Percentiles rank a stretch among this genome's conserved stretches.
These are phyloP conservation scores for Lasiodiplodia sp. DNA, from an alignment of 2,329 filamentous ascomycete genomes.

Conservation along the genomic window DNA sequence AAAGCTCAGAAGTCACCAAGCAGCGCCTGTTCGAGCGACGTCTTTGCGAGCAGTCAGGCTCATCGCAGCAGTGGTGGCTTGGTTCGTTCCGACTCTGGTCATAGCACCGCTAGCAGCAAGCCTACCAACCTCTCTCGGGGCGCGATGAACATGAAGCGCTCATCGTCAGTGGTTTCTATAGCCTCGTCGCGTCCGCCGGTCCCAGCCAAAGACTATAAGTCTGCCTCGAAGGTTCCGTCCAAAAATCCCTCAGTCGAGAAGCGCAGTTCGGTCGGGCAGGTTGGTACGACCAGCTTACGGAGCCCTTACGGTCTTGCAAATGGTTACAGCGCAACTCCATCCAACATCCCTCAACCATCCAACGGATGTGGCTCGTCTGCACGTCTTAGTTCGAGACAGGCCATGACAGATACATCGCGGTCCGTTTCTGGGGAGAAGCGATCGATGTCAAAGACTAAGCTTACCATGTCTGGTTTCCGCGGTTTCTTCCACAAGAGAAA, in stretches of 20 bases:
- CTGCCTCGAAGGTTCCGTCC: not conserved
- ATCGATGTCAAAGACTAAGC: conserved; percentile 16
- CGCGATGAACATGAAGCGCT: not conserved
- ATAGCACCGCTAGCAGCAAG: not conserved
- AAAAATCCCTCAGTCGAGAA: not conserved
- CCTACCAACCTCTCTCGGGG: not conserved
- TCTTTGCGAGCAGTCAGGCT: not conserved
- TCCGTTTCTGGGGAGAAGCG: conserved; percentile 7
- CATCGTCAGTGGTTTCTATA: conserved; percentile 5
- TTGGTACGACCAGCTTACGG: not conserved
- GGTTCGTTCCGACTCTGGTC: conserved; percentile 5
- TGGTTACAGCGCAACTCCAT: conserved; percentile 13
- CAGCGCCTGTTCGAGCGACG: not conserved
- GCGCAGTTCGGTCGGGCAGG: not conserved
- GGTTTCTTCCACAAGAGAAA: conserved; percentile 25
- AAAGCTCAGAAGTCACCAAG: not conserved
- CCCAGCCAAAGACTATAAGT: conserved; percentile 11
- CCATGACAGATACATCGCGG: conserved; percentile 1
- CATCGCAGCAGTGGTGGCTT: not conserved
- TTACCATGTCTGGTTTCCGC: conserved; percentile 26
- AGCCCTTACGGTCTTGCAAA: conserved; percentile 17
- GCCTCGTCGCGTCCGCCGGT: conserved; percentile 19
- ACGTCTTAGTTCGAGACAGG: not conserved
- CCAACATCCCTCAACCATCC: conserved; percentile 12
- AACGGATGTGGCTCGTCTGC: not conserved